phyloP scores from a whole-genome alignment of 106 monocot species.

The Dendrobium chrysotoxum region DNA sequence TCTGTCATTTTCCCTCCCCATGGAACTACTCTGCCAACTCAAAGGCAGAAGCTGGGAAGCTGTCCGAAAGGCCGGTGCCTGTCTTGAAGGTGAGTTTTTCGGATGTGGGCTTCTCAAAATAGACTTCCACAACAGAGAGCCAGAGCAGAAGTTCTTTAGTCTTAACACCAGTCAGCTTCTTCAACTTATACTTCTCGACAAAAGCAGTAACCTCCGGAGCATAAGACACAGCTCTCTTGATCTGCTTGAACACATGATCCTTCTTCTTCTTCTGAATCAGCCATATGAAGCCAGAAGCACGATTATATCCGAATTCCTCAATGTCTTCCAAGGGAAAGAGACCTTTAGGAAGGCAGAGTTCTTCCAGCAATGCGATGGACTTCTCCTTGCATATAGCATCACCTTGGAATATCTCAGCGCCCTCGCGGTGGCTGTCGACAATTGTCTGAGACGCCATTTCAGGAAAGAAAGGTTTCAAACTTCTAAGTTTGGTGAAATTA shows the following conservation, averaged over 20 bases:
- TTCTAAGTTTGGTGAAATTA: neutral
- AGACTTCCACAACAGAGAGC: slow-evolving; percentile 1
- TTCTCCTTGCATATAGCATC: slow-evolving; percentile 8
- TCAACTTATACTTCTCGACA: neutral
- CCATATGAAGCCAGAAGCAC: slow-evolving; percentile 1
- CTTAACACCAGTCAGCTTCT: slow-evolving; percentile 1
- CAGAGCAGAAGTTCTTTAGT: slow-evolving; percentile 3
- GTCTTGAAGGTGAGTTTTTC: slow-evolving; percentile 1
- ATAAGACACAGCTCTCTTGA: neutral
- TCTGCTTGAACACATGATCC: slow-evolving; percentile 1
- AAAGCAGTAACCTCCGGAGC: neutral
- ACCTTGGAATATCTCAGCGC: slow-evolving; percentile 9
- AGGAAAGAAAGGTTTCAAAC: neutral
- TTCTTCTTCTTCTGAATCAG: slow-evolving; percentile 4
- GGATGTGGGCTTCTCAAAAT: neutral
- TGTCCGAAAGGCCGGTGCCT: neutral
- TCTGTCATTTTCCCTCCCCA: too few relatives aligned
- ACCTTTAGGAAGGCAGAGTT: neutral
- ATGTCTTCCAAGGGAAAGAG: neutral
- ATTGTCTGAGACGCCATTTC: slow-evolving; percentile 15
- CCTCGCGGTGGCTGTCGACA: slow-evolving; percentile 6
- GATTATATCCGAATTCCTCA: neutral
- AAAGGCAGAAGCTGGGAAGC: neutral
- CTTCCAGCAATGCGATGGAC: neutral
- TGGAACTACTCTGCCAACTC: neutral